phyloP scores from a whole-genome alignment of 2,329 filamentous ascomycete species.

The Phyllosticta paracitricarpa region DNA sequence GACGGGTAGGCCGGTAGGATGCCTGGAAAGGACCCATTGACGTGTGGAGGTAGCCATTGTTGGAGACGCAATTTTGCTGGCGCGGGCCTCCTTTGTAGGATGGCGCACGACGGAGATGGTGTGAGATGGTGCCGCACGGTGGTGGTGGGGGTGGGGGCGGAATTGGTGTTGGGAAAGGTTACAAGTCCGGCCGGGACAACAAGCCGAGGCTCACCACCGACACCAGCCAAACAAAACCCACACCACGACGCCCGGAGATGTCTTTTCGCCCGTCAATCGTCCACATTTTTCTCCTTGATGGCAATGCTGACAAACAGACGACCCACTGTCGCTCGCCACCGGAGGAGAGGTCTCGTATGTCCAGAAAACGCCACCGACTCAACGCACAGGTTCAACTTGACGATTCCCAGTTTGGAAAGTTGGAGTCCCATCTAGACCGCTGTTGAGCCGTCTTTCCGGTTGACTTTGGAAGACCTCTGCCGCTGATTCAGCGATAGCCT shows the following conservation, averaged over 20 bases:
- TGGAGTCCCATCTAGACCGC: too few relatives aligned
- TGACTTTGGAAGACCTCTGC: too few relatives aligned
- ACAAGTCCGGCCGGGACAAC: not conserved
- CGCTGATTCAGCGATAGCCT: too few relatives aligned
- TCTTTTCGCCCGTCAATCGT: too few relatives aligned
- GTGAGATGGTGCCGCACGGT: not conserved
- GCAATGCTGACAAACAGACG: too few relatives aligned
- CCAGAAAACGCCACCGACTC: not conserved
- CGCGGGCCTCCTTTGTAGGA: not conserved
- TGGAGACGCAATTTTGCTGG: too few relatives aligned
- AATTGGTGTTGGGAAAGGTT: not conserved
- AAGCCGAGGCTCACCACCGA: not conserved
- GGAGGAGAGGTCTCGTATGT: not conserved
- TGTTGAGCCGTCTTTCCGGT: too few relatives aligned
- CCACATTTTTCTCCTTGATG: not conserved
- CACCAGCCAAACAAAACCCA: too few relatives aligned
- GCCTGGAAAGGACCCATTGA: constrained; percentile 36
- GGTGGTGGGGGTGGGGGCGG: not conserved
- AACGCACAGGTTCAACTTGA: not conserved
- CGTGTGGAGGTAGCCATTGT: constrained; percentile 18
- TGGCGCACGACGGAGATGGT: not conserved
- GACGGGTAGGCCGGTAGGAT: constrained; percentile 26
- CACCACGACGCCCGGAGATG: too few relatives aligned
- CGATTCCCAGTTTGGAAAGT: too few relatives aligned
- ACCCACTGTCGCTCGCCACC: not conserved